Evolutionary conservation across 1,284 basidiomycete genomes (phyloP), one percentile per base, ranked within the genome.

Genomic region (Lentinula novae-zelandiae): DNA sequence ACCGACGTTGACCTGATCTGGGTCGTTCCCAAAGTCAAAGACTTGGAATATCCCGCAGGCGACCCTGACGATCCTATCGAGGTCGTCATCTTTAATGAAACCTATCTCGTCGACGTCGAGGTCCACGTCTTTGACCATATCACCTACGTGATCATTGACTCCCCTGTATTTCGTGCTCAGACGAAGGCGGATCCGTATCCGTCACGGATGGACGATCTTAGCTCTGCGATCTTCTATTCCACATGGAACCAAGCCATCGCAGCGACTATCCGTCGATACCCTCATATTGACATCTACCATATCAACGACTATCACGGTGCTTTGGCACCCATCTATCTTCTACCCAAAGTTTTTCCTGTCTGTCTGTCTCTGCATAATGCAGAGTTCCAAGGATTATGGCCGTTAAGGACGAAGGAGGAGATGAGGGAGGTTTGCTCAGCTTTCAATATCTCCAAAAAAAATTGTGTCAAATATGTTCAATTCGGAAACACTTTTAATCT

Each of bases 391-490:
- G 94, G 94, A 76, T 82, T 96, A 20, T 96, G 93, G 94, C 93
- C 94, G 10, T 82, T 96, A 36, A 87, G 94, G 58, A 96, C 93
- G 49, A 96, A 96, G 78, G 94, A 95, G 71, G 94, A 96, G 74
- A 95, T 95, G 92, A 95, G 94, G 78, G 94, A 96, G 72, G 94
- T 96, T 53, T 96, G 94, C 72, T 95, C 93, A 1, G 94, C 94
- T 9, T 96, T 96, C 83, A 96, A 96, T 75, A 92, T 96, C 71
- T 90, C 90, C 78, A 96, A 96, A 75, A 93, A 95, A 69, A 82
- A 93, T 67, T 96, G 93, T 78, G 93, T 89, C 60, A 96, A 95
- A 80, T 96, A 96, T 71, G 92, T 96, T 48, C 94, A 96, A 75
- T 96, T 96, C 71, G 94, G 94, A 67, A 96, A 96, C 79, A 96